phyloP scores from a whole-genome alignment of 2,329 filamentous ascomycete species.

The Phialemoniopsis sp. region DNA sequence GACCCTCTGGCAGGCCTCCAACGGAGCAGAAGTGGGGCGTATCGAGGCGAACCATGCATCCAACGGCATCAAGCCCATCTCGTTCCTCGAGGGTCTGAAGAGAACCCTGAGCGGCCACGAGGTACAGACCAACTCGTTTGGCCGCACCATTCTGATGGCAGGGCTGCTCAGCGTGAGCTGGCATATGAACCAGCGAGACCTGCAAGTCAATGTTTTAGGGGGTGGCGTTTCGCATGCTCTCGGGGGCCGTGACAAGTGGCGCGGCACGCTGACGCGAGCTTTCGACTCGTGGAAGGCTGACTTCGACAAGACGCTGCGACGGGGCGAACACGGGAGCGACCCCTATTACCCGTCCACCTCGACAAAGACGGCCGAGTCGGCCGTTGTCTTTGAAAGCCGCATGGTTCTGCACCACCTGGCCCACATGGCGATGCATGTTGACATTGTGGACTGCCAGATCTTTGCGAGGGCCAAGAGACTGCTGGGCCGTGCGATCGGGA shows the following conservation, averaged over 20 bases:
- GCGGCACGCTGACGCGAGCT: conserved; percentile 75
- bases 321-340: conserved; percentile 45
- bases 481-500: conserved; percentile 79
- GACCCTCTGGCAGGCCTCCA: conserved; percentile 85
- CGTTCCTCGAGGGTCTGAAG: conserved; percentile 89
- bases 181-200: conserved; percentile 95
- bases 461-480: conserved; percentile 84
- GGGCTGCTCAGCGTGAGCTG: conserved; percentile 90
- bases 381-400: conserved; percentile 75
- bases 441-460: conserved; percentile 96
- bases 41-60: conserved; percentile 77
- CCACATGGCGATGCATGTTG: conserved; percentile 97
- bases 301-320: conserved; percentile 78
- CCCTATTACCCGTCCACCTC: conserved; percentile 53
- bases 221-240: conserved; percentile 69
- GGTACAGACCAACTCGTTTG: conserved; percentile 90
- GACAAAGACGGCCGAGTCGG: conserved; percentile 39
- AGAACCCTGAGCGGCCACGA: conserved; percentile 79
- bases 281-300: conserved; percentile 94
- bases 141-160: conserved; percentile 89
- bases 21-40: conserved; percentile 78
- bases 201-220: conserved; percentile 83
- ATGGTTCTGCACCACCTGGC: conserved; percentile 90
- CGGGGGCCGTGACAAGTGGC: conserved; percentile 88
- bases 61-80: conserved; percentile 77